Conservation (phyloP, 148 eudicot genomes). For the Vaccinium myrtillus region DNA sequence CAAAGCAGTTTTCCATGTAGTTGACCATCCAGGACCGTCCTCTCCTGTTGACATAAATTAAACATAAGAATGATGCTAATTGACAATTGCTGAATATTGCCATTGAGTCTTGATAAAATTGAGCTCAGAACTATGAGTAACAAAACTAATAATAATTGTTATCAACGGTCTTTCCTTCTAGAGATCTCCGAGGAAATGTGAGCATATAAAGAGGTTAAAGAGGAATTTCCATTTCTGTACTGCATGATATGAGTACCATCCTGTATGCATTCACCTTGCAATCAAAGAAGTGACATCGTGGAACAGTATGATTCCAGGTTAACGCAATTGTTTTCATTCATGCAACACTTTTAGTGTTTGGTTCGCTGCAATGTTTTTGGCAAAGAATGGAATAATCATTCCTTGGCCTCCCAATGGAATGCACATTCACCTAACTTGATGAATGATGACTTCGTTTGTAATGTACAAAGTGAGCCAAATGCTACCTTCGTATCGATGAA, state of each 20-base stretch:
- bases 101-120: not conserved
- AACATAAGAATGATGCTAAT: not conserved
- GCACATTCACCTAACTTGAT: not conserved
- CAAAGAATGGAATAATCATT: not conserved
- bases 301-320: not conserved
- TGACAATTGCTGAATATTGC: not conserved
- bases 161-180: not conserved
- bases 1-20: constrained; percentile 73
- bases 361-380: not conserved
- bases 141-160: not conserved
- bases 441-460: not conserved
- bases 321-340: not conserved
- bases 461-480: not conserved
- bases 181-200: not conserved
- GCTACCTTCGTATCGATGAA: not conserved
- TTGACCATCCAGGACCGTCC: constrained; percentile 94
- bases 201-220: not conserved
- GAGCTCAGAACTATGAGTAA: not conserved
- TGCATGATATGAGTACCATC: not conserved
- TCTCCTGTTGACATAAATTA: constrained; percentile 35
- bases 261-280: not conserved
- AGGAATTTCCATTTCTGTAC: not conserved
- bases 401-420: not conserved
- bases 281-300: not conserved
- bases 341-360: not conserved